Base-by-base conservation (phyloP, 1,284 basidiomycete species). In the Rhodotorula sp. region DNA sequence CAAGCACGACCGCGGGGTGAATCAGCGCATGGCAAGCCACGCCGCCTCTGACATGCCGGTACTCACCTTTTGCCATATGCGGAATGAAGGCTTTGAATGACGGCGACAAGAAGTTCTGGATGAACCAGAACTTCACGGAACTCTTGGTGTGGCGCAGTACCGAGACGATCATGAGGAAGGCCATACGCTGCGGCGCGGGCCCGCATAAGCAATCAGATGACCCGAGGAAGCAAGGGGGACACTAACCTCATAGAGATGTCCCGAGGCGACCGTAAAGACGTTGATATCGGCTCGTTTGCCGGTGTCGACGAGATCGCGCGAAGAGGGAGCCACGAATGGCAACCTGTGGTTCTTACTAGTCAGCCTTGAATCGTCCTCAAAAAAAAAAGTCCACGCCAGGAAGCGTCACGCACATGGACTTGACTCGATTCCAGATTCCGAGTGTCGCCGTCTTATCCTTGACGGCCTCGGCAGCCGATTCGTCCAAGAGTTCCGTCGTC, bases 51-150 rank as follows among this genome's bases (percentile, higher is more conserved):
- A 57, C 39, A 49, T 39, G 20, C 12, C n/a, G 10, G 23, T 15
- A 26, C 64, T n/a, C 59, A 68, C 59, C 72, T 29, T 59, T 29
- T 39, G 62, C 68, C 61, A 71, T 59, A 64, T 59, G 65, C 65
- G 66, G 62, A 39, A 69, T 34, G 62, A 69, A 70, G 23, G 48
- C 92, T 71, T 97, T 85, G 87, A 99, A 99, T 0, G 94, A 93
- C 0, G 96, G 96, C 0, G 96, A 98, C 31, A 99, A 86, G 87
- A 98, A 99, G 83, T 99, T 99, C 80, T 97, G 92, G 77, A 99
- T 98, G 82, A 99, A 98, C 96, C 96, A 99, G 83, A 99, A 99
- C 81, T 99, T 99, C 81, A 98, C 94, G 34, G 87, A 90, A 78
- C 89, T 91, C 48, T 93, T 87, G 5, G 96, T 99, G 80, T 99